A percentile compares a stretch with the other conserved stretches of the same genome.
phyloP scores from a whole-genome alignment of 2,329 filamentous ascomycete species.

The Coniosporium tulheliwenetii region DNA sequence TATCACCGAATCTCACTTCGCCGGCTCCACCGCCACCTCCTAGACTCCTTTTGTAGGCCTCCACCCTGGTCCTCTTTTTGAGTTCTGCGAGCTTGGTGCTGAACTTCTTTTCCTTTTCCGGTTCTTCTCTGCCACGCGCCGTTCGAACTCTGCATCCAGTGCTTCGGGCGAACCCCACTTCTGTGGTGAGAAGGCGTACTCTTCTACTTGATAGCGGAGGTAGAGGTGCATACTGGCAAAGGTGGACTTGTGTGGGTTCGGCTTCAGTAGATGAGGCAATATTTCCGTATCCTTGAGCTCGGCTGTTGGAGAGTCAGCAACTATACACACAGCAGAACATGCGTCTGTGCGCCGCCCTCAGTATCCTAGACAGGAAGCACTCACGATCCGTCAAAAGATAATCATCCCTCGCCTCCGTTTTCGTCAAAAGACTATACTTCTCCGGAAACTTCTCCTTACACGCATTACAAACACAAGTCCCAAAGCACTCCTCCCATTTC shows the following conservation, averaged over 20 bases:
- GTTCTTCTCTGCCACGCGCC: constrained; percentile 65
- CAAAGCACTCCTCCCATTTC: constrained; percentile 81
- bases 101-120: constrained; percentile 77
- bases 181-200: constrained; percentile 64
- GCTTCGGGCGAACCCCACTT: constrained; percentile 87
- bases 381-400: constrained; percentile 73
- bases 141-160: constrained; percentile 77
- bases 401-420: constrained; percentile 91
- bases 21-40: constrained; percentile 33
- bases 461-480: constrained; percentile 54
- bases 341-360: too few species aligned
- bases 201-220: constrained; percentile 82
- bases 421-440: constrained; percentile 88
- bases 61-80: constrained; percentile 85
- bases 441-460: constrained; percentile 88
- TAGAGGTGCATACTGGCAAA: constrained; percentile 99
- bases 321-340: too few species aligned
- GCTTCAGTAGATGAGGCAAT: constrained; percentile 71
- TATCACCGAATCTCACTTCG: constrained; percentile 52
- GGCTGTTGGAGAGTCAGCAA: constrained; percentile 29
- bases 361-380: constrained; percentile 23
- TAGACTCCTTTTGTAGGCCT: constrained; percentile 65
- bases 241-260: constrained; percentile 88
- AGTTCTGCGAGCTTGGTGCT: constrained; percentile 75
- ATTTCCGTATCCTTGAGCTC: constrained; percentile 82